Evolutionary conservation across 1,139 yeast genomes (phyloP).

Genomic region (Lodderomyces orthopsilosis): DNA sequence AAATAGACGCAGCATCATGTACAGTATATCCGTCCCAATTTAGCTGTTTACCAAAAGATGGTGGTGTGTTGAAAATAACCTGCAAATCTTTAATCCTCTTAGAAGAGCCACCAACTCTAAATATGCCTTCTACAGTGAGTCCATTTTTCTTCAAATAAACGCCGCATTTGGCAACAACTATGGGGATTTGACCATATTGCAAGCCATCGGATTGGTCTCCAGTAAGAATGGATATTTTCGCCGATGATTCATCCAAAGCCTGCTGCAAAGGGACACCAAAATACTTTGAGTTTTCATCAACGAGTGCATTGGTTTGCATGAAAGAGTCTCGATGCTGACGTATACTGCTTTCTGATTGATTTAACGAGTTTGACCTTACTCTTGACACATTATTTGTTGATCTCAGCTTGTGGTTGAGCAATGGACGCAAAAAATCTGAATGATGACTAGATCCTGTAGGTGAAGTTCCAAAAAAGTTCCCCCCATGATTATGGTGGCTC

Average conservation of each 20-base stretch:
- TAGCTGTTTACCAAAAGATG: conserved; percentile 82
- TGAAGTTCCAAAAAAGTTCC: conserved; percentile 10
- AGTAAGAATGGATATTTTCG: conserved; percentile 64
- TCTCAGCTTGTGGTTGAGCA: conserved; percentile 48
- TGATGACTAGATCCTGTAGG: conserved; percentile 14
- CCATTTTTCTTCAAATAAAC: conserved; percentile 77
- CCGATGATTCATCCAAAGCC: conserved; percentile 72
- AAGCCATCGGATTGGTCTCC: conserved; percentile 18
- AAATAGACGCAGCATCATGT: conserved; percentile 94
- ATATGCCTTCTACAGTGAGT: conserved; percentile 80
- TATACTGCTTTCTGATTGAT: conserved; percentile 36
- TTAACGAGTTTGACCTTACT: conserved; percentile 37
- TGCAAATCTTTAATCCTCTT: conserved; percentile 86
- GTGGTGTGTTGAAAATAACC: conserved; percentile 78
- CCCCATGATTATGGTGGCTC: conserved; percentile 11
- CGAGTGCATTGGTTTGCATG: conserved; percentile 42
- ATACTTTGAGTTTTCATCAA: conserved; percentile 53
- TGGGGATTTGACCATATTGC: conserved; percentile 77
- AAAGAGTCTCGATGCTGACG: conserved; percentile 59
- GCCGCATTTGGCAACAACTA: conserved; percentile 96
- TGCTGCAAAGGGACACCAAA: conserved; percentile 82
- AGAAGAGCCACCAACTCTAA: conserved; percentile 89
- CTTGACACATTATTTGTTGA: conserved; percentile 48
- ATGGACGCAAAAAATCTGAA: conserved; percentile 45
- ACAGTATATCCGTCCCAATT: conserved; percentile 93